Conservation (phyloP, 106 monocot genomes). For the Chionographis japonica region DNA sequence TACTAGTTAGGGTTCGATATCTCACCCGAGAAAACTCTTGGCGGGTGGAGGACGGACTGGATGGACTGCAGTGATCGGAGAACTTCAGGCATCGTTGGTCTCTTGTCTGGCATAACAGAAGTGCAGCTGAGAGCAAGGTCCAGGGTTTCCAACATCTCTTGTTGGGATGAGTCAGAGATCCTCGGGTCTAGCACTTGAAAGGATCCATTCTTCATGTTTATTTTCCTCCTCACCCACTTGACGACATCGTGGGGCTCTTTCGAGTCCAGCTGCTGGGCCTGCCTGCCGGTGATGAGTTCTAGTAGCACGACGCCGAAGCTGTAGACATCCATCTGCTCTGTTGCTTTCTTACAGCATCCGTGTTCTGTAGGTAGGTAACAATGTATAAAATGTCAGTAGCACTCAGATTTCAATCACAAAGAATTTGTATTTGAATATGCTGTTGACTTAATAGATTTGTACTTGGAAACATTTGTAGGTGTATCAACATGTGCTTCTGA, state of each 20-base stretch:
- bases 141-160: slow-evolving; percentile 37
- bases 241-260: slow-evolving; percentile 52
- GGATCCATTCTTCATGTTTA: slow-evolving; percentile 42
- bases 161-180: slow-evolving; percentile 22
- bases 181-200: slow-evolving; percentile 39
- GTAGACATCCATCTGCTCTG: slow-evolving; percentile 66
- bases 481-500: no score
- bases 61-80: slow-evolving; percentile 44
- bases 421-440: no score
- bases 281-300: slow-evolving; percentile 61
- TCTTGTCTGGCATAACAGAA: slow-evolving; percentile 55
- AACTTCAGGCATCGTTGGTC: slow-evolving; percentile 56
- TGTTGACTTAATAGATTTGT: no score
- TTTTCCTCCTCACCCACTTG: slow-evolving; percentile 59
- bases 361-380: slow-evolving; percentile 28
- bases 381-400: no score
- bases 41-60: not conserved
- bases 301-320: slow-evolving; percentile 68
- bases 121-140: slow-evolving; percentile 68
- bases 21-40: slow-evolving; percentile 4
- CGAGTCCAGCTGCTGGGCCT: slow-evolving; percentile 39
- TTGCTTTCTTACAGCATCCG: slow-evolving; percentile 41
- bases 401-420: no score
- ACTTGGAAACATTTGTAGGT: no score
- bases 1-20: not conserved